phyloP scores from a whole-genome alignment of 768 basidiomycete species.

The Lentinula detonsa region DNA sequence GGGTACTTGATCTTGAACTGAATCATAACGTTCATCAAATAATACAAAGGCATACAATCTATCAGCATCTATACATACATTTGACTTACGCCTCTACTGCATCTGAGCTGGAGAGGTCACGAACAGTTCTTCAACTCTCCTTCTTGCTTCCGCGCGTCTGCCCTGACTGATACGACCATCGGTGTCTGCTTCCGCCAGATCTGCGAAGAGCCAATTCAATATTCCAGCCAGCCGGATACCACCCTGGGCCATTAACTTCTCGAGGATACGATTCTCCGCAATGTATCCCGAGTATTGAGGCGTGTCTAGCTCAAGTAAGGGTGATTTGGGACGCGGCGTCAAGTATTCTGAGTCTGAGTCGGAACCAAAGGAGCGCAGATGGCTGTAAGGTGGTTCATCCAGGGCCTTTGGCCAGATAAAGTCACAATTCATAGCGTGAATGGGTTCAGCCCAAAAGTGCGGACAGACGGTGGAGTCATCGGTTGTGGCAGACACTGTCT shows the following conservation, averaged over 20 bases:
- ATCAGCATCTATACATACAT: not conserved
- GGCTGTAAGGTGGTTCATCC: constrained; percentile 40
- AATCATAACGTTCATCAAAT: not conserved
- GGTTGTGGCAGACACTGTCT: not conserved
- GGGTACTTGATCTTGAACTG: not conserved
- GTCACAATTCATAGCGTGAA: constrained; percentile 77
- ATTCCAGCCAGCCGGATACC: constrained; percentile 81
- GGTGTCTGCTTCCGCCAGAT: constrained; percentile 9
- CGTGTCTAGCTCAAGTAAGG: constrained; percentile 72
- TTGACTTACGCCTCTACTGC: not conserved
- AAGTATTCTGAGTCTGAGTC: constrained; percentile 7
- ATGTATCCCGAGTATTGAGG: constrained; percentile 73
- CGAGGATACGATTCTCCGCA: constrained; percentile 60
- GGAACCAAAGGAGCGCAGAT: constrained; percentile 8
- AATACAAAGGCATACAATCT: not conserved
- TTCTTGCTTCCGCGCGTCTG: not conserved
- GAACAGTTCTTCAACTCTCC: not conserved
- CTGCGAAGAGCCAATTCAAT: constrained; percentile 68
- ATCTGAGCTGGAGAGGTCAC: not conserved
- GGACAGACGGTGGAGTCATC: constrained; percentile 69
- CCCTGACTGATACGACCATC: not conserved
- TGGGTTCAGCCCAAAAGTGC: constrained; percentile 67
- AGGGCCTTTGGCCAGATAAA: constrained; percentile 74
- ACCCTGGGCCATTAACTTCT: constrained; percentile 76
- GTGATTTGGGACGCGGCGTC: constrained; percentile 4